These are phyloP conservation scores for Paraurostyla sp. DNA, from an alignment of 73 alveolate species.

Conservation along the genomic window DNA sequence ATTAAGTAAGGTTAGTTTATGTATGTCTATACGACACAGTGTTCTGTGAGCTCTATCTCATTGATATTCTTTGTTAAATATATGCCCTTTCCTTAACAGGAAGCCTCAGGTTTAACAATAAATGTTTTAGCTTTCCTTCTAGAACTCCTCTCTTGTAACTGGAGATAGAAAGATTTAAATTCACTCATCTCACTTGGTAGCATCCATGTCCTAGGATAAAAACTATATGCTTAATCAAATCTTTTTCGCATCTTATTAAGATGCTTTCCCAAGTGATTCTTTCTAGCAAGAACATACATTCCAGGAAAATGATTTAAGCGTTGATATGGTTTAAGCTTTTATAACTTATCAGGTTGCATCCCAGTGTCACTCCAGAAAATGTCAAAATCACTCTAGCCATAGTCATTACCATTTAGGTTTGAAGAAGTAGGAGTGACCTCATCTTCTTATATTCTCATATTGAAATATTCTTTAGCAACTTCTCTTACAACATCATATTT, in stretches of 20 bases:
- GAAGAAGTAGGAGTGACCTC: too few relatives aligned
- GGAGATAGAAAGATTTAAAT: not conserved
- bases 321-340: slow-evolving; percentile 12
- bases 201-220: slow-evolving; percentile 58
- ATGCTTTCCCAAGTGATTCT: slow-evolving; percentile 41
- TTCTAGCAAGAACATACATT: slow-evolving; percentile 47
- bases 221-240: slow-evolving; percentile 22
- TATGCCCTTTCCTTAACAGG: slow-evolving; percentile 43
- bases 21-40: slow-evolving; percentile 93
- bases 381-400: slow-evolving; percentile 45
- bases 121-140: not conserved
- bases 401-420: too few relatives aligned
- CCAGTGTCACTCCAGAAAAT: slow-evolving; percentile 42
- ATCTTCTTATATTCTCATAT: not conserved
- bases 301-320: slow-evolving; percentile 57
- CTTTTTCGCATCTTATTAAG: not conserved
- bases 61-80: slow-evolving; percentile 17
- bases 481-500: slow-evolving; percentile 39
- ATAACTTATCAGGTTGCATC: slow-evolving; percentile 7
- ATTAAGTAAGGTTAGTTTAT: slow-evolving; percentile 92
- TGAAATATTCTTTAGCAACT: slow-evolving; percentile 1
- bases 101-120: slow-evolving; percentile 54
- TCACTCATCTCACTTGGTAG: slow-evolving; percentile 67
- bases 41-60: slow-evolving; percentile 27
- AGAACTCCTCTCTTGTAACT: not conserved